A percentile compares a stretch with the other conserved stretches of the same genome.
phyloP scores from a whole-genome alignment of 2,329 filamentous ascomycete genomes.

The Ophiostoma montium region DNA sequence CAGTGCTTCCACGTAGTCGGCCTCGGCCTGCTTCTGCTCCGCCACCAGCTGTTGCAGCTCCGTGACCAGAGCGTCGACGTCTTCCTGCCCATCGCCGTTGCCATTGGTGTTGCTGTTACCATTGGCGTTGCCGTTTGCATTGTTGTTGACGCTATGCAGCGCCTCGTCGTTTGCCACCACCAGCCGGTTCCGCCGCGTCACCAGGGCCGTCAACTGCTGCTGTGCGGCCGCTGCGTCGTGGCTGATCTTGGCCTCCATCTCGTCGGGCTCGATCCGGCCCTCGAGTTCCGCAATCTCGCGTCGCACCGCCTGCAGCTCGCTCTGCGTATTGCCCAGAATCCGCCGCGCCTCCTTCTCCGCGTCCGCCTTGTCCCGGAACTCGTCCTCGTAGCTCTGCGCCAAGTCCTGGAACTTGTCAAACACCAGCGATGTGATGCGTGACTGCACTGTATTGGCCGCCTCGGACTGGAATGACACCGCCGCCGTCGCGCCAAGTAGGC shows the following conservation, averaged over 20 bases:
- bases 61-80: background rate
- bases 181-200: constrained; percentile 36
- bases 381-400: constrained; percentile 56
- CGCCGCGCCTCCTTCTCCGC: constrained; percentile 54
- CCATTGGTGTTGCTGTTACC: constrained; percentile 35
- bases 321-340: constrained; percentile 51
- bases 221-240: constrained; percentile 35
- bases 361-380: constrained; percentile 59
- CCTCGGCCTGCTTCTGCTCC: constrained; percentile 48
- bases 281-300: constrained; percentile 47
- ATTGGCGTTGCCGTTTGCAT: constrained; percentile 25
- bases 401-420: constrained; percentile 60
- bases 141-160: background rate
- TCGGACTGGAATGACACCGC: constrained; percentile 39
- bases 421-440: constrained; percentile 54
- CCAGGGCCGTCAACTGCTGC: constrained; percentile 20
- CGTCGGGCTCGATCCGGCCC: constrained; percentile 38
- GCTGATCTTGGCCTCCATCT: constrained; percentile 33
- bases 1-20: constrained; percentile 54
- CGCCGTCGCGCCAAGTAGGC: too few relatives aligned
- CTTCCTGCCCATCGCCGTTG: constrained; percentile 12
- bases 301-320: constrained; percentile 48
- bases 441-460: constrained; percentile 55
- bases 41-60: constrained; percentile 41
- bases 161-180: constrained; percentile 31